Evolutionary conservation across 176 grass and related monocot genomes (phyloP).

Genomic region (Eleusine indica): DNA sequence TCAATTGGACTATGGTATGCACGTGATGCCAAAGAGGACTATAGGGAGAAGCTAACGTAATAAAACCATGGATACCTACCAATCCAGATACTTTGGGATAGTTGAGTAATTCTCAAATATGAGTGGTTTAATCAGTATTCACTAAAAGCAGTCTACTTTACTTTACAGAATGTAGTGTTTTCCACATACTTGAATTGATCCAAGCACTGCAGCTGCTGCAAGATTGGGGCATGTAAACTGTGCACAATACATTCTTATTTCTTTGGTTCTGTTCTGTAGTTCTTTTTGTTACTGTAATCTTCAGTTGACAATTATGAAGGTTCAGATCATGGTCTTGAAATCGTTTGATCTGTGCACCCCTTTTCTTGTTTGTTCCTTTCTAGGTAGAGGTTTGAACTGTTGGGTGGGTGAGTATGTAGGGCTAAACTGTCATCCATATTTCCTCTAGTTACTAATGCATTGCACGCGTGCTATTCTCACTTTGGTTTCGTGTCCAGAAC

Average conservation of each 20-base stretch:
- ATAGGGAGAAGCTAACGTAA: neutral
- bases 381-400: slow-evolving; percentile 7
- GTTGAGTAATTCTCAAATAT: neutral
- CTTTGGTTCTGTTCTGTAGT: neutral
- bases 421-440: neutral
- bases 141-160: neutral
- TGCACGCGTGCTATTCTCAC: neutral
- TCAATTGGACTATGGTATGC: neutral
- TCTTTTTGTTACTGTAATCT: neutral
- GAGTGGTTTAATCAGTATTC: neutral
- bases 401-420: neutral
- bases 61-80: neutral
- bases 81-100: neutral
- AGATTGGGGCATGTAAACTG: slow-evolving; percentile 17
- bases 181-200: neutral
- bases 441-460: slow-evolving; percentile 4
- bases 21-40: neutral
- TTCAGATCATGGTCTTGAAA: neutral
- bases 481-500: neutral
- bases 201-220: neutral
- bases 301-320: neutral
- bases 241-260: neutral
- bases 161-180: neutral
- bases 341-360: neutral
- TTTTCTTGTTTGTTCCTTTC: neutral